phyloP scores from a whole-genome alignment of 805 yeast species.

The Spathaspora passalidarum region DNA sequence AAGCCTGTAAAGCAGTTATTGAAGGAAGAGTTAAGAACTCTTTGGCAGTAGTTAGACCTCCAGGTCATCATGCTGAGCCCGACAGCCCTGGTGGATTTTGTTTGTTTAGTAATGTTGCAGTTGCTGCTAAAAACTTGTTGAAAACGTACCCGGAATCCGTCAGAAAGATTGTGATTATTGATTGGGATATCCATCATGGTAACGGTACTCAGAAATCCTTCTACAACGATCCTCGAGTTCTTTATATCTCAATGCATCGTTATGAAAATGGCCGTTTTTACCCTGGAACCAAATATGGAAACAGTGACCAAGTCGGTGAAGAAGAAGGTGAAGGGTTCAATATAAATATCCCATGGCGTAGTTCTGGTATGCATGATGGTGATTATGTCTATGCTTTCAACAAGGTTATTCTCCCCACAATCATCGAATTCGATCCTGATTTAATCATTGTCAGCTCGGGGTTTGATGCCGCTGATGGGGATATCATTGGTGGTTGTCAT shows the following conservation, averaged over 20 bases:
- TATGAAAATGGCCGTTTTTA: slow-evolving; percentile 90
- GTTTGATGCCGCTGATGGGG: slow-evolving; percentile 98
- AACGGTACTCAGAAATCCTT: slow-evolving; percentile 97
- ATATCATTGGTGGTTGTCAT: slow-evolving; percentile 93
- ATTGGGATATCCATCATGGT: slow-evolving; percentile 99
- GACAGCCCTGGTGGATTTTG: slow-evolving; percentile 97
- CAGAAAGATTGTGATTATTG: slow-evolving; percentile 75
- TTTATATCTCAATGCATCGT: slow-evolving; percentile 88
- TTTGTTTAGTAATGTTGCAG: slow-evolving; percentile 93
- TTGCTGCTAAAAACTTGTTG: slow-evolving; percentile 85
- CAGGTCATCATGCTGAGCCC: slow-evolving; percentile 99
- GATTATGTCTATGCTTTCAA: slow-evolving; percentile 92
- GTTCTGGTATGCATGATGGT: slow-evolving; percentile 89
- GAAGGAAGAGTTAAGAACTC: slow-evolving; percentile 91
- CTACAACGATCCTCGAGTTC: slow-evolving; percentile 81
- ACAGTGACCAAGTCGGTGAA: slow-evolving; percentile 76
- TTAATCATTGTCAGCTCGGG: slow-evolving; percentile 91
- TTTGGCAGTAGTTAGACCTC: slow-evolving; percentile 94
- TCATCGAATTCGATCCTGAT: slow-evolving; percentile 89
- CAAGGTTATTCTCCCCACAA: slow-evolving; percentile 81
- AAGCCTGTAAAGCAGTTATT: slow-evolving; percentile 92
- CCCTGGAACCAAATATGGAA: slow-evolving; percentile 90
- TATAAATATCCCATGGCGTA: slow-evolving; percentile 92
- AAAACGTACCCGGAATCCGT: slow-evolving; percentile 86
- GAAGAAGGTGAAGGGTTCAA: slow-evolving; percentile 85